Evolutionary conservation across 1,284 basidiomycete species (phyloP).

Genomic region (Cronartium quercuum): DNA sequence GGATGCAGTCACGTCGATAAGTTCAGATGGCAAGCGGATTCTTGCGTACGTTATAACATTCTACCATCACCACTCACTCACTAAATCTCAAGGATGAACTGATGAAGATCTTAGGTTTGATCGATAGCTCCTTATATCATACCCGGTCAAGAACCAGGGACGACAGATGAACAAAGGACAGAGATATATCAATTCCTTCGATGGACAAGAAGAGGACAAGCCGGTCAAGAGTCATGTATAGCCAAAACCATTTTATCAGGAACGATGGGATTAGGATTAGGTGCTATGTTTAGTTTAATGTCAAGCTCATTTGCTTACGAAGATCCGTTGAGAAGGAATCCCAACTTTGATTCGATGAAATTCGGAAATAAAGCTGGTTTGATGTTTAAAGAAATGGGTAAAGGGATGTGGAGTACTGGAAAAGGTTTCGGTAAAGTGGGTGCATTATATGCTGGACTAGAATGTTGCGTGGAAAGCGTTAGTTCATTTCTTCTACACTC

Average conservation of each 20-base stretch:
- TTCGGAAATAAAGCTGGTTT: conserved; percentile 68
- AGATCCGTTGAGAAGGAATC: conserved; percentile 62
- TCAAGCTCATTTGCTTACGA: conserved; percentile 90
- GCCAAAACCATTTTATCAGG: conserved; percentile 43
- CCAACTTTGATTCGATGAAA: conserved; percentile 54
- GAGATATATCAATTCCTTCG: conserved; percentile 44
- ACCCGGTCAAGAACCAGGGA: conserved; percentile 44
- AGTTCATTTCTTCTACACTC: conserved; percentile 51
- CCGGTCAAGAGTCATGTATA: conserved; percentile 44
- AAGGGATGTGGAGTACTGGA: conserved; percentile 65
- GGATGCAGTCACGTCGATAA: too few relatives aligned
- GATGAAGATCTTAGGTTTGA: background rate
- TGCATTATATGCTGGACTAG: conserved; percentile 82
- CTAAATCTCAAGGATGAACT: background rate
- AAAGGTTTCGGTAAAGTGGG: conserved; percentile 94
- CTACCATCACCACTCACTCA: background rate
- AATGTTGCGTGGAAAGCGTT: conserved; percentile 92
- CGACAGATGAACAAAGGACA: conserved; percentile 41
- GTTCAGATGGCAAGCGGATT: background rate
- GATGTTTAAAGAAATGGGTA: conserved; percentile 91
- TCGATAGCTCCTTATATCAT: conserved; percentile 43
- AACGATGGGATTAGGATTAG: conserved; percentile 65
- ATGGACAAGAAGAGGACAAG: conserved; percentile 43
- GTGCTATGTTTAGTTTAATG: conserved; percentile 95
- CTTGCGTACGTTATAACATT: background rate